phyloP scores from a whole-genome alignment of 371 early-diverging fungal genomes.

The Lichtheimia hyalospora region DNA sequence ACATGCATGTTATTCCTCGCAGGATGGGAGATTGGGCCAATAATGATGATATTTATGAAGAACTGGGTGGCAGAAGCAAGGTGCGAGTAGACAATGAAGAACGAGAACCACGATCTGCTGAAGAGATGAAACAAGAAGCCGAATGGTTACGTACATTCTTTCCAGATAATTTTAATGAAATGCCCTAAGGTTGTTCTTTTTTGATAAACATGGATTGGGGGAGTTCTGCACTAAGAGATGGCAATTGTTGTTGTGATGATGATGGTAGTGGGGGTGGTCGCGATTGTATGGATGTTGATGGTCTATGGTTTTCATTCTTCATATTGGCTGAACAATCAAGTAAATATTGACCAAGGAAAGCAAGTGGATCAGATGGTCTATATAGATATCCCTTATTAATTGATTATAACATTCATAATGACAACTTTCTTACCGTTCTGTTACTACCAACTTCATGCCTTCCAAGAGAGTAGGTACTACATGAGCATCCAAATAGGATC shows the following conservation, averaged over 20 bases:
- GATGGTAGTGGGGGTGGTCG: slow-evolving; percentile 2
- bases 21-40: slow-evolving; percentile 76
- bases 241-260: background rate
- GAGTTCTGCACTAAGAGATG: background rate
- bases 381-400: background rate
- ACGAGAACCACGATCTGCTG: slow-evolving; percentile 62
- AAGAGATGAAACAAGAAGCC: slow-evolving; percentile 85
- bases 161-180: slow-evolving; percentile 3
- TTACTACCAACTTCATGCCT: slow-evolving; percentile 61
- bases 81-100: slow-evolving; percentile 71
- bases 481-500: slow-evolving; percentile 60
- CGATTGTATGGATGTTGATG: background rate
- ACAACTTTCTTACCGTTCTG: slow-evolving; percentile 49
- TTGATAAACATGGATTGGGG: background rate
- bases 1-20: slow-evolving; percentile 94
- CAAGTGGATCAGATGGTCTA: slow-evolving; percentile 24
- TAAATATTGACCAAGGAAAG: slow-evolving; percentile 19
- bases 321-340: slow-evolving; percentile 16
- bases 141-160: slow-evolving; percentile 53
- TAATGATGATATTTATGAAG: slow-evolving; percentile 90
- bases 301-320: slow-evolving; percentile 7
- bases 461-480: slow-evolving; percentile 64
- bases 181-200: background rate
- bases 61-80: slow-evolving; percentile 57
- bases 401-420: background rate